Conservation (phyloP, 2,329 filamentous ascomycete genomes). For the Neoarthrinium moseri region DNA sequence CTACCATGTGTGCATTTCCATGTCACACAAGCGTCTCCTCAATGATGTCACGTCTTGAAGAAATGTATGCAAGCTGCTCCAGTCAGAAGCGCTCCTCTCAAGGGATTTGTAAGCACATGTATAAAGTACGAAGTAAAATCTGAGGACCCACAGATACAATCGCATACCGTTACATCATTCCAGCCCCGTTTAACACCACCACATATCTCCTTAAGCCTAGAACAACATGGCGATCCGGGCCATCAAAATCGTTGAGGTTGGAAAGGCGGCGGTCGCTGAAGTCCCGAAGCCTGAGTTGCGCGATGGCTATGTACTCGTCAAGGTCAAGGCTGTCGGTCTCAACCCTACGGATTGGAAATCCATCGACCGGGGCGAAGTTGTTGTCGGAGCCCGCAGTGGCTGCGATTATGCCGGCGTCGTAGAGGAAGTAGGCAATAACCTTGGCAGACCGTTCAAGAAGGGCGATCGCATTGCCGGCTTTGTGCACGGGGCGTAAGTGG, state of each 20-base stretch:
- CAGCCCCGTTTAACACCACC: too few species aligned
- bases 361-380: slow-evolving; percentile 20
- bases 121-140: background rate
- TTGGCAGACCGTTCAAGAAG: slow-evolving; percentile 39
- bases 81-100: too few species aligned
- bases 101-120: background rate
- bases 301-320: slow-evolving; percentile 29
- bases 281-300: slow-evolving; percentile 18
- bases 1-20: too few species aligned
- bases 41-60: too few species aligned
- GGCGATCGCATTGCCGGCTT: slow-evolving; percentile 47
- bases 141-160: too few species aligned
- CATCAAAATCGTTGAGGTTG: slow-evolving; percentile 16
- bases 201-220: too few species aligned
- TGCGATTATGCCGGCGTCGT: slow-evolving; percentile 48
- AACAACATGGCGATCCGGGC: slow-evolving; percentile 17
- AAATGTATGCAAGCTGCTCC: too few species aligned
- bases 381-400: slow-evolving; percentile 24
- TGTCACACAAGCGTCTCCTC: too few species aligned
- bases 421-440: slow-evolving; percentile 41
- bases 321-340: slow-evolving; percentile 30
- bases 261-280: slow-evolving; percentile 21
- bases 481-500: slow-evolving; percentile 30
- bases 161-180: too few species aligned
- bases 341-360: slow-evolving; percentile 35